phyloP scores from a whole-genome alignment of 2,329 filamentous ascomycete genomes.

The Penicillium corylophilum region DNA sequence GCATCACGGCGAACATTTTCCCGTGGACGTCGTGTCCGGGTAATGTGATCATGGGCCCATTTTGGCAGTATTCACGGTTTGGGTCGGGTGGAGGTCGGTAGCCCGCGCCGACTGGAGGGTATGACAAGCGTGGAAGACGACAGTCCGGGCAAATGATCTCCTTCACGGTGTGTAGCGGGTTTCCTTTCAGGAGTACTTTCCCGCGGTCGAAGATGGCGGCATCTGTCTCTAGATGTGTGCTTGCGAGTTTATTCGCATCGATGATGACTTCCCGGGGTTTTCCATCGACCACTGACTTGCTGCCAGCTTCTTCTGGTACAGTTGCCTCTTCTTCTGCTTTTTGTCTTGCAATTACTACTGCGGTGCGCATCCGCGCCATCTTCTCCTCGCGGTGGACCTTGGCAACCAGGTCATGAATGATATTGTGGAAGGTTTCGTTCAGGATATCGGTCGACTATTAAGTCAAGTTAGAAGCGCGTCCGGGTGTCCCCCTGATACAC shows the following conservation, averaged over 20 bases:
- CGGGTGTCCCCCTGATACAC: background rate
- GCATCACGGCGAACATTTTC: conserved; percentile 45
- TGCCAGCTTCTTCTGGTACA: conserved; percentile 31
- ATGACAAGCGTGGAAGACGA: conserved; percentile 59
- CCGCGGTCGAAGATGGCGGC: conserved; percentile 55
- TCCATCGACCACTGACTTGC: conserved; percentile 31
- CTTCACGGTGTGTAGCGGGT: conserved; percentile 58
- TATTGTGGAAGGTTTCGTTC: conserved; percentile 59
- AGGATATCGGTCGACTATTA: conserved; percentile 44
- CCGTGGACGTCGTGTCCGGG: conserved; percentile 64
- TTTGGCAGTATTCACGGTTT: conserved; percentile 57
- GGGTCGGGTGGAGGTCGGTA: conserved; percentile 51
- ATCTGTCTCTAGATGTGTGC: conserved; percentile 48
- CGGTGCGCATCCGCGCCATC: conserved; percentile 57
- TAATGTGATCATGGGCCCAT: conserved; percentile 57
- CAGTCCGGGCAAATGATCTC: conserved; percentile 62
- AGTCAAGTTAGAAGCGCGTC: background rate
- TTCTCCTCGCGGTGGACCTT: conserved; percentile 62
- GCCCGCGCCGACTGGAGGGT: conserved; percentile 55
- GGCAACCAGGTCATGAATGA: conserved; percentile 60
- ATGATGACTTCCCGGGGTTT: conserved; percentile 33
- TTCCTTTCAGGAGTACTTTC: conserved; percentile 55
- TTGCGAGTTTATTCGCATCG: conserved; percentile 36
- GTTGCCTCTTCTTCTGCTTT: conserved; percentile 43
- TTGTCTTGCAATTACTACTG: conserved; percentile 45